phyloP scores from a whole-genome alignment of 148 eudicot species.

The Nepenthes gracilis region DNA sequence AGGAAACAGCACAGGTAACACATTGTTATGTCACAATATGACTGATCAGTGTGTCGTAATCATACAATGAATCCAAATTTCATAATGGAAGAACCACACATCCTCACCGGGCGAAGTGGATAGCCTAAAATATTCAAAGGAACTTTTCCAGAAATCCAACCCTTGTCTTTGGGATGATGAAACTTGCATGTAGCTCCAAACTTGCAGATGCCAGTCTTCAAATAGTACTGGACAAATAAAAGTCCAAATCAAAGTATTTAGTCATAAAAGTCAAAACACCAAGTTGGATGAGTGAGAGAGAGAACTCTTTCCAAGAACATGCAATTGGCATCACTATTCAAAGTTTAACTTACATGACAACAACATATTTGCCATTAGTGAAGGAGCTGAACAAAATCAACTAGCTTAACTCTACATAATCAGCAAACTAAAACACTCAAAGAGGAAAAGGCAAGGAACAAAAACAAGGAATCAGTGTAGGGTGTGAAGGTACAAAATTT shows the following conservation, averaged over 20 bases:
- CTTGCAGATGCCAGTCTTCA: slow-evolving; percentile 94
- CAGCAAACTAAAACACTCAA: too few relatives aligned
- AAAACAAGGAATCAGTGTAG: too few relatives aligned
- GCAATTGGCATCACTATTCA: too few relatives aligned
- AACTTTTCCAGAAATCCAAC: slow-evolving; percentile 88
- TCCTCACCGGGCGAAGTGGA: slow-evolving; percentile 85
- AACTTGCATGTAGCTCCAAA: slow-evolving; percentile 97
- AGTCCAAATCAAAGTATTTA: neutral
- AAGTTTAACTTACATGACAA: too few relatives aligned
- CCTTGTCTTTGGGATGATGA: slow-evolving; percentile 92
- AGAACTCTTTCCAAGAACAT: too few relatives aligned
- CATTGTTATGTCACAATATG: neutral
- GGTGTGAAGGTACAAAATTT: too few relatives aligned
- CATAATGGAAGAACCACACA: neutral
- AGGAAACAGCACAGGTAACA: neutral
- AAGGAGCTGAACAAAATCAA: too few relatives aligned
- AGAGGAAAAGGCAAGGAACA: too few relatives aligned
- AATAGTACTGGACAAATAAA: slow-evolving; percentile 44
- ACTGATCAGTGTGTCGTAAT: neutral
- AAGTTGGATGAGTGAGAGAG: neutral
- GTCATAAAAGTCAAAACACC: neutral
- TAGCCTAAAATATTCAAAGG: slow-evolving; percentile 77
- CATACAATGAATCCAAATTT: neutral
- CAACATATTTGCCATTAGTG: too few relatives aligned
- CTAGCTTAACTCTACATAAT: too few relatives aligned